Evolutionary conservation across 2,329 filamentous ascomycete genomes (phyloP).

Genomic region (Xylariaceae sp.): DNA sequence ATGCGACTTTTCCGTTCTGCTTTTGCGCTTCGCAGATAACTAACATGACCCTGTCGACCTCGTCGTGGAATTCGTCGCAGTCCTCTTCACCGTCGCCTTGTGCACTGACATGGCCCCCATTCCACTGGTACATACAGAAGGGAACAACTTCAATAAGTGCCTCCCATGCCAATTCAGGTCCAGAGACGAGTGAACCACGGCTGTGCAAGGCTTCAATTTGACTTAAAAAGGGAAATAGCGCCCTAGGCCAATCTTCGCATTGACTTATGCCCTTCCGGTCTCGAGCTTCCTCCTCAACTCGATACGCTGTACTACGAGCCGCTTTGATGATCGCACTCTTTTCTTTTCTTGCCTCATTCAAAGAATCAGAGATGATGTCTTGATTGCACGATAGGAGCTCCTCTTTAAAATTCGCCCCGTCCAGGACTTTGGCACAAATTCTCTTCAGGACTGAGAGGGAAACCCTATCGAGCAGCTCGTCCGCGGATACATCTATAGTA

Average conservation of each 20-base stretch:
- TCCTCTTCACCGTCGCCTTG: neutral
- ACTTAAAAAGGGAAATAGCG: neutral
- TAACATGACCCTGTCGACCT: conserved; percentile 1
- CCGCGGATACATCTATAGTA: neutral
- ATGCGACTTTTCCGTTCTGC: neutral
- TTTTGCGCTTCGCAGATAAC: conserved; percentile 1
- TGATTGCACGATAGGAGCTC: neutral
- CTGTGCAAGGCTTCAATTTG: neutral
- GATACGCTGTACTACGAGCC: neutral
- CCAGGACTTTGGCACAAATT: neutral
- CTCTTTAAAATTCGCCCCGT: neutral
- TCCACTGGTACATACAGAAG: no score
- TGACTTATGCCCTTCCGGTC: no score
- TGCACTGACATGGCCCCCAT: no score
- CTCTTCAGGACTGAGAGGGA: neutral
- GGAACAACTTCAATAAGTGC: neutral
- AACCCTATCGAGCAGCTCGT: neutral
- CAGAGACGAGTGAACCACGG: neutral
- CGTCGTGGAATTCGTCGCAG: conserved; percentile 1
- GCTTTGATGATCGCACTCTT: neutral
- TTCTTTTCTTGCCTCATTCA: neutral
- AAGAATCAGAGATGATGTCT: neutral
- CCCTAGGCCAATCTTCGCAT: no score
- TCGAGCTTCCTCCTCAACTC: neutral
- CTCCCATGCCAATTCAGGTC: neutral